Base-by-base conservation (phyloP, 306 rosid species). In the Rubus idaeus region DNA sequence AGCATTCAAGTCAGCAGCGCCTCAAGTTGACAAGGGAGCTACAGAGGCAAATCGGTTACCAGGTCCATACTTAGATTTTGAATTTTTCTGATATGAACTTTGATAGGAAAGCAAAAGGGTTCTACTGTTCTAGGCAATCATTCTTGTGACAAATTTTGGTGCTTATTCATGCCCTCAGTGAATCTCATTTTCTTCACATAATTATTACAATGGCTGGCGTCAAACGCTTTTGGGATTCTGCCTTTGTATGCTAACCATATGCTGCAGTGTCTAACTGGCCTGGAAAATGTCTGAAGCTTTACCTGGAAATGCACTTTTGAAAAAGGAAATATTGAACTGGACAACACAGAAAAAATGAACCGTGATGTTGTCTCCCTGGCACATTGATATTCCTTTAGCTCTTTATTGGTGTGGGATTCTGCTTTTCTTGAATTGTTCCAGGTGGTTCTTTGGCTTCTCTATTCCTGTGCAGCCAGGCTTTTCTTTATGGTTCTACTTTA, bases 61-160 rank as follows among this genome's bases (percentile, higher is more conserved):
- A 13, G 84, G 85, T 84, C 85, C 87, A 45, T 88, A 86, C 79
- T 86, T 88, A 72, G 91, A 88, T 72, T 88, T 88, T 63, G 91
- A 88, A 67, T 88, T 88, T 71, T 88, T 88, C 82, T 88, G 78
- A 76, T 65, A 40, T 75, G 60, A 61, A 81, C 12, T 66, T 57
- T 39, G 60, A 71, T 60, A 60, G 72, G 16, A 57, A 42, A 74
- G 26, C 26, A 8, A 21, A 56, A 61, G 5, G 47, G 66, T 46
- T 61, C n/a, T n/a, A n/a, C n/a, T n/a, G n/a, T n/a, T n/a, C 18
- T 52, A 60, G 44, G 77, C 55, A 21, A 26, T 77, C 13, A 57
- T 45, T 71, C 70, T 62, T 64, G 71, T 75, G 75, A 73, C 49
- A 75, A 75, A 75, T 75, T 52, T 76, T 68, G 71, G 70, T 46